Evolutionary conservation across 768 basidiomycete species (phyloP), one percentile per base, ranked within the genome.

Genomic region (Amanita muscaria): DNA sequence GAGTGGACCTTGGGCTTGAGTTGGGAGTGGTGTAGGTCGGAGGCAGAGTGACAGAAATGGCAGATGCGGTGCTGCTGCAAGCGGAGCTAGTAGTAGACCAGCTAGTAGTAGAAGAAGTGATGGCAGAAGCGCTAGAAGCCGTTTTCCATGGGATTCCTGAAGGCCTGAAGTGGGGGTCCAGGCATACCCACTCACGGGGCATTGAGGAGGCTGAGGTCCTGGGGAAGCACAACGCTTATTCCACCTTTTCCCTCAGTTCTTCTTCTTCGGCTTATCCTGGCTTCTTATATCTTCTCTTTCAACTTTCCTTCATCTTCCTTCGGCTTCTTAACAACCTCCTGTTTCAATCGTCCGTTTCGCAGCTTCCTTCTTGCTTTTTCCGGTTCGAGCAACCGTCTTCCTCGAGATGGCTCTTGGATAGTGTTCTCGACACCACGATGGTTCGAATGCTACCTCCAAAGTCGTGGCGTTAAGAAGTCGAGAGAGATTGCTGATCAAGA

Each of bases 201-300:
- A n/a, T n/a, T n/a, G n/a, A n/a, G n/a, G n/a, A n/a, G n/a, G n/a
- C n/a, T 54, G 53, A 30, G 62, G 53, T 32, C 50, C 41, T 16
- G 58, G 38, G 25, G 53, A 57, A 5, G 62, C 46, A 5, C 45
- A 29, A 14, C 45, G 66, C 49, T 37, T 64, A 63, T 32, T 61
- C 59, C 36, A 60, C 55, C 41, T 52, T 42, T 49, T 48, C 49
- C 36, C 47, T 51, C 25, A 47, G 51, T 42, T 55, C 52, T 52
- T 57, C 44, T 51, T 36, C 40, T 50, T 30, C 15, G 22, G 29
- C 19, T 38, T 36, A 19, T 46, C 44, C 22, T 34, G 12, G 31
- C 40, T 9, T 47, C 46, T 27, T 41, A 30, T 23, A 32, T 24
- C 40, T 24, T 41, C 47, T 46, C 52, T 35, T 29, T 49, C 52